Percentiles rank a stretch among this genome's conserved stretches.
phyloP scores from a whole-genome alignment of 2,329 filamentous ascomycete species.

The Endocalyx cinctus region DNA sequence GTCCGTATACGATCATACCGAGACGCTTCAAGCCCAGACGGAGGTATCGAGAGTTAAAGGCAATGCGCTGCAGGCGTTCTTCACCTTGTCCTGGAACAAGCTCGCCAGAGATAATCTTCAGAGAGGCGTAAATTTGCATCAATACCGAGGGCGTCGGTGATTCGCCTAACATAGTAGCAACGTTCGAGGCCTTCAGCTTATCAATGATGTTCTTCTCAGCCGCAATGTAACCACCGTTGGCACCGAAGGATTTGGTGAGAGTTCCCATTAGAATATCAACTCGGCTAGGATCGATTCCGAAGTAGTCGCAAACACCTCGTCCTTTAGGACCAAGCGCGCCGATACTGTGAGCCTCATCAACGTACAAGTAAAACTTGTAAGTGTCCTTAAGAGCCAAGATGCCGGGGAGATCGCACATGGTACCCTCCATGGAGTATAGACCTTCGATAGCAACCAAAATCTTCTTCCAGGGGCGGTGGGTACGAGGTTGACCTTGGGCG shows the following conservation, averaged over 20 bases:
- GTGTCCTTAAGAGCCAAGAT: conserved; percentile 82
- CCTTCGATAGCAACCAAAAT: conserved; percentile 95
- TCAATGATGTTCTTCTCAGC: conserved; percentile 88
- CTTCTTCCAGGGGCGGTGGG: conserved; percentile 99
- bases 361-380: conserved; percentile 95
- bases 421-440: conserved; percentile 98
- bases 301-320: conserved; percentile 95
- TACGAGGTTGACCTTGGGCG: conserved; percentile 92
- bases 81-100: conserved; percentile 86
- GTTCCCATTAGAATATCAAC: conserved; percentile 98
- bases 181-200: conserved; percentile 81
- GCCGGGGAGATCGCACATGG: conserved; percentile 95
- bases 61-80: conserved; percentile 89
- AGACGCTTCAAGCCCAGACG: conserved; percentile 94
- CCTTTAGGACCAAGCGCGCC: conserved; percentile 86
- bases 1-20: conserved; percentile 93
- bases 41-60: conserved; percentile 98
- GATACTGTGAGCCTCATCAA: conserved; percentile 95
- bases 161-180: conserved; percentile 82
- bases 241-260: conserved; percentile 95
- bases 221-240: conserved; percentile 93
- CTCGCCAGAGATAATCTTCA: conserved; percentile 86
- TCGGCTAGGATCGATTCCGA: conserved; percentile 79
- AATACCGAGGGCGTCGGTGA: conserved; percentile 82
- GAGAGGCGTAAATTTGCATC: conserved; percentile 81